Base-by-base conservation (phyloP, 2,329 filamentous ascomycete species). In the Seiridium cupressi region DNA sequence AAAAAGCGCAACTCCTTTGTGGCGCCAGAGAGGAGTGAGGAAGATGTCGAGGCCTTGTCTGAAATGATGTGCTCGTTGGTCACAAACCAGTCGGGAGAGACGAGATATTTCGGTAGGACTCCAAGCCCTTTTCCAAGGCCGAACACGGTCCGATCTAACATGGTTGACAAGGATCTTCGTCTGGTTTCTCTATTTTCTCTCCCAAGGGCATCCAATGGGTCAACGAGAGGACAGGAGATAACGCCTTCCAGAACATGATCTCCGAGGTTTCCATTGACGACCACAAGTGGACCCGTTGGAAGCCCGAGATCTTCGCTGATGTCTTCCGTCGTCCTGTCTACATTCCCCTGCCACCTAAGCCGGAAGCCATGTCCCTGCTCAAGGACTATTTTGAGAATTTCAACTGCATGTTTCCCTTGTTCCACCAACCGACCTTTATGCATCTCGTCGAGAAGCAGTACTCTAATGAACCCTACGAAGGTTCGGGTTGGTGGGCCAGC, bases 61-160 rank as follows among this genome's bases (percentile, higher is more conserved):
- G 95, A 99, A 77, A 95, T 97, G 90, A 98, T 99, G 95, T 98
- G 94, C 75, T 97, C 93, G 3, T 79, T 99, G 38, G 93, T 99
- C 36, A 98, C 94, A 1, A 98, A 97, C 72, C 93, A 94, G 68
- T 90, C 87, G 63, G 95, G 95, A 58, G 95, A 99, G 79, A 97
- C 94, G 6, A 85, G 95, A 75, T 99, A 97, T 72, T 96, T 98
- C 67, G 95, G 92, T 93, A 82, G 57, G 11, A 10, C 46, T 18
- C 83, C 65, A 36, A 18, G 5, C 11, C n/a, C 57, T 26, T 3
- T 35, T 18, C 7, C 34, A 35, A 6, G 10, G 31, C 1, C 3
- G 36, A 7, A 18, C 44, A 35, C 32, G 34, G 46, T 13, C 3
- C 32, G 13, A 40, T 18, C 54, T 48, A 53, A 55, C 46, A 51